Evolutionary conservation across 495 filamentous ascomycete genomes (phyloP), one percentile per base, ranked within the genome.

Genomic region (Penicillium canariense): DNA sequence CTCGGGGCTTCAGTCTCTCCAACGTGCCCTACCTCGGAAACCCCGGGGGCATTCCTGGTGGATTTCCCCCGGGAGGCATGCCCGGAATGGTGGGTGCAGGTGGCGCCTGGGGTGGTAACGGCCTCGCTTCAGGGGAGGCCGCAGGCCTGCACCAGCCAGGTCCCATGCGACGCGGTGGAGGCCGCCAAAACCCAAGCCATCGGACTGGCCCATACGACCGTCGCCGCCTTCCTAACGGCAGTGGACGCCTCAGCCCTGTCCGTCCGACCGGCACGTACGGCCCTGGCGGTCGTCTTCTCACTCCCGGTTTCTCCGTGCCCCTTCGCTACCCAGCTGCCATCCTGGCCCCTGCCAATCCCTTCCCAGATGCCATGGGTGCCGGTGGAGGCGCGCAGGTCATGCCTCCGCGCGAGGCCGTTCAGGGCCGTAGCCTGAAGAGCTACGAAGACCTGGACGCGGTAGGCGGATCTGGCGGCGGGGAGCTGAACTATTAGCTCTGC

Each of bases 361-460:
- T 78, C 60, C 65, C 71, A 6, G 75, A 77, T 52, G 72, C 75
- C 1, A 69, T 71, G 55, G 73, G 71, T 32, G 75, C 71, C 17
- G 83, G 84, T 38, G 81, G 82, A 46, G 84, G 85, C 3, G 77
- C 77, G 50, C 87, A 86, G 40, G 84, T 86, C 1, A 84, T 91
- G 56, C 88, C 87, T 2, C 91, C 91, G 3, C 76, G 87, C 14
- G 90, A 95, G 71, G 89, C 92, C 1, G 89, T 96, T 2, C 87
- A 91, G 58, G 94, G 95, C 4, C 82, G 94, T 40, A 96, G 87
- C 36, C 65, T 98, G 30, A 96, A 94, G 79, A 95, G 89, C 68
- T 98, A 98, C 69, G 95, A 97, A 70, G 94, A 98, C 71, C 74
- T 98, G 2, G 94, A 98, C 75, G 93, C 94, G 14, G 77, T 83